Conservation (phyloP, 352 stramenopile species). For the Phytophthora sp. region DNA sequence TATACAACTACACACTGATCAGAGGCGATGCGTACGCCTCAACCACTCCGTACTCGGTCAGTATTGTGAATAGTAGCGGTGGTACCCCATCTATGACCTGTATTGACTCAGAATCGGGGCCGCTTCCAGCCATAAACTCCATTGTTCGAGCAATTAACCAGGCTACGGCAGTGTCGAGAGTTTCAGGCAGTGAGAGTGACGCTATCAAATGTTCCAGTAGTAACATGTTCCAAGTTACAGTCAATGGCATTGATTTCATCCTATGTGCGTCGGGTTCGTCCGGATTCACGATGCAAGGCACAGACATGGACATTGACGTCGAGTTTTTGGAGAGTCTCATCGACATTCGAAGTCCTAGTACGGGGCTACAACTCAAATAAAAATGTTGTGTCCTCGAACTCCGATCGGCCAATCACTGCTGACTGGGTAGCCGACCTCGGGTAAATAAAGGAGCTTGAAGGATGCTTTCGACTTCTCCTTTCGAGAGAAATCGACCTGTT, state of each 20-base stretch:
- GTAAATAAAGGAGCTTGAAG: conserved; percentile 5
- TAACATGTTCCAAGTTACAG: conserved; percentile 12
- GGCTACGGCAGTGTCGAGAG: conserved; percentile 9
- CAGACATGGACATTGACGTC: conserved; percentile 25
- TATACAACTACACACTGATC: conserved; percentile 38
- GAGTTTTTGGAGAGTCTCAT: conserved; percentile 10
- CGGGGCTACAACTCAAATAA: background rate
- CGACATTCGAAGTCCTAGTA: conserved; percentile 1
- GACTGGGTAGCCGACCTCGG: conserved; percentile 9
- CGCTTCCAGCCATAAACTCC: conserved; percentile 17
- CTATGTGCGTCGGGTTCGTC: conserved; percentile 16
- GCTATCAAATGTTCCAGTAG: background rate
- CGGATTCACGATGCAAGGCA: conserved; percentile 20
- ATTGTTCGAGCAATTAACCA: conserved; percentile 16
- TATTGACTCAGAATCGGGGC: conserved; percentile 15
- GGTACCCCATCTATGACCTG: conserved; percentile 11
- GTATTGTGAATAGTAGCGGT: background rate
- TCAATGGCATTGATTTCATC: conserved; percentile 7
- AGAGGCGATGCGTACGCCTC: conserved; percentile 25
- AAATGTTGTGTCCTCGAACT: conserved; percentile 1
- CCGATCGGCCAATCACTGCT: conserved; percentile 14
- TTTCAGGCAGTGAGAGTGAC: background rate
- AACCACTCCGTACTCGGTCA: conserved; percentile 2
- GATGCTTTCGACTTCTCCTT: conserved; percentile 28
- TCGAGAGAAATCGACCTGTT: conserved; percentile 8